phyloP scores from a whole-genome alignment of 1,284 basidiomycete species.

The Trichosporon ovoides region DNA sequence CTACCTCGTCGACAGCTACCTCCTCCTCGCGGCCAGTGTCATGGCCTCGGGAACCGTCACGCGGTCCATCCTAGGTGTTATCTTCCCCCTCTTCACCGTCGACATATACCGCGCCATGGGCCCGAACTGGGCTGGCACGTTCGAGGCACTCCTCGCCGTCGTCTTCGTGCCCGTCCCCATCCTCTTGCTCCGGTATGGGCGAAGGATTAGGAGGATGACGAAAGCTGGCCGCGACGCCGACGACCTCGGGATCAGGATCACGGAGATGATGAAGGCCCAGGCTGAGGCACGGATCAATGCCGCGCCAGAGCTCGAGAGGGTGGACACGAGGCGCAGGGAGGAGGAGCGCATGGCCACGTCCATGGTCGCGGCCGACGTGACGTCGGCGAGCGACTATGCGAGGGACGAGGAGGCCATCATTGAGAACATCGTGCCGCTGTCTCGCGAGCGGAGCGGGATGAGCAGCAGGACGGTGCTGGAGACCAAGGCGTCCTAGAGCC shows the following conservation, averaged over 20 bases:
- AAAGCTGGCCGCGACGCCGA: slow-evolving; percentile 23
- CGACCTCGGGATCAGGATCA: slow-evolving; percentile 27
- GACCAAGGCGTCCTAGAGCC: too few species aligned
- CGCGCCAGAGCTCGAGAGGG: background rate
- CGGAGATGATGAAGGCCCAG: slow-evolving; percentile 10
- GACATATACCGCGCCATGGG: slow-evolving; percentile 57
- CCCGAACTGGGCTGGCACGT: slow-evolving; percentile 54
- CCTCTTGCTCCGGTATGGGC: slow-evolving; percentile 26
- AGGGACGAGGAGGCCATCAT: background rate
- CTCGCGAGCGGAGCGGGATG: too few species aligned
- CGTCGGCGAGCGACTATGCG: background rate
- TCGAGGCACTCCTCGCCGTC: slow-evolving; percentile 32
- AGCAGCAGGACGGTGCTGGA: too few species aligned
- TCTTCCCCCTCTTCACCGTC: slow-evolving; percentile 57
- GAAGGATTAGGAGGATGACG: slow-evolving; percentile 23
- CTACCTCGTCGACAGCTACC: slow-evolving; percentile 60
- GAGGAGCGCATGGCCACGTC: background rate
- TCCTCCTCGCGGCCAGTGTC: slow-evolving; percentile 54
- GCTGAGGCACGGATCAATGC: background rate
- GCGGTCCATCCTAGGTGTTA: slow-evolving; percentile 59
- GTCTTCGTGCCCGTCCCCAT: slow-evolving; percentile 17
- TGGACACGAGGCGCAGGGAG: background rate
- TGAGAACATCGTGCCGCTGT: background rate
- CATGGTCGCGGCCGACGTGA: background rate
- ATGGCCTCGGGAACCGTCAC: slow-evolving; percentile 63